Base-by-base conservation (phyloP, 2,329 filamentous ascomycete species). In the Ophiosphaerella korrae region DNA sequence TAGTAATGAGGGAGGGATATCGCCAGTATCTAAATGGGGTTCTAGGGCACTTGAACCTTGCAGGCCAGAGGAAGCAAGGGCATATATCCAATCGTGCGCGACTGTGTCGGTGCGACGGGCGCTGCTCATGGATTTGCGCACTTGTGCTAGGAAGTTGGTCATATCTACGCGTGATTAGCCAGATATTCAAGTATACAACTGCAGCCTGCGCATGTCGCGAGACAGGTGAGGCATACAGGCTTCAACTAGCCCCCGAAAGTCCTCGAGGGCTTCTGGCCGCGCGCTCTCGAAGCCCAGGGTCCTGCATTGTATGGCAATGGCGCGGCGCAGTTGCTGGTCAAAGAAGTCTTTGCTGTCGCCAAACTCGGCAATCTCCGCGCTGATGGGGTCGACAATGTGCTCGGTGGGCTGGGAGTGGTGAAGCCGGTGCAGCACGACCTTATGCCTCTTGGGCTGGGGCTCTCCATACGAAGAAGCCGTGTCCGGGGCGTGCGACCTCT, bases 71-170 rank as follows among this genome's bases (percentile, higher is more conserved):
- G 72, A 74, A 33, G 79, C 73, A 42, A 84, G 75, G 8, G 80
- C 80, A 48, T 75, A 73, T 50, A 82, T 78, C 66, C 86, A 87
- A 68, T 88, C 85, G 54, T 80, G 76, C 0, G 84, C 80, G 18
- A 84, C 80, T 1, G 84, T 81, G 39, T 78, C 76, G 8, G 75
- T 78, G 43, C 85, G 80, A 41, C 85, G 79, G 43, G 77, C 77
- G 38, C 78, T 77, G 35, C 77, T 70, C 85, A 87, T 88, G 5
- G 83, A 84, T 40, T 78, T 76, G 35, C 80, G 80, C 31, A 84
- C 78, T 52, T 80, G 76, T 26, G 76, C 74, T 33, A 82, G 75
- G 54, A 87, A 79, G 47, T 77, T 76, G 38, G 79, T 75, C 68
- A 86, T 80, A 66, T 82, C 81, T 84, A 63, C 48, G 29, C 41